Percentiles rank a stretch among this genome's conserved stretches.
Conservation (phyloP, 2,329 filamentous ascomycete genomes). For the Beauveria sp. region DNA sequence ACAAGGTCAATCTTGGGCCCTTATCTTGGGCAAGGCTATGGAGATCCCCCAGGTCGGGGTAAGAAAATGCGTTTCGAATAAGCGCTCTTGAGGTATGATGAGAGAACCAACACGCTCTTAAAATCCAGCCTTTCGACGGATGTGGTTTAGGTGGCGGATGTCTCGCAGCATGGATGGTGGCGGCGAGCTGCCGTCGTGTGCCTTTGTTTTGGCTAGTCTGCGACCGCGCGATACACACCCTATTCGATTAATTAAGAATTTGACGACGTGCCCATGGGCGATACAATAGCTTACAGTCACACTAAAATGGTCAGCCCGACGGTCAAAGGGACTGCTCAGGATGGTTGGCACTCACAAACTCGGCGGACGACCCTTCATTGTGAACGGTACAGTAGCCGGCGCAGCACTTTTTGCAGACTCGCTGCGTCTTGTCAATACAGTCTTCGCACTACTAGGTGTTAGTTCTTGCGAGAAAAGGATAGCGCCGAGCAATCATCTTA, state of each 20-base stretch:
- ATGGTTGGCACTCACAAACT: conserved; percentile 36
- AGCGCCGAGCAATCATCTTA: conserved; percentile 32
- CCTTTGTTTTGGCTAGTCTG: conserved; percentile 11
- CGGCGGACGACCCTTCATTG: conserved; percentile 71
- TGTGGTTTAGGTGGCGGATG: conserved; percentile 6
- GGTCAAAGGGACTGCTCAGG: no score
- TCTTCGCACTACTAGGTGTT: conserved; percentile 53
- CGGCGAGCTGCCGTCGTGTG: not conserved
- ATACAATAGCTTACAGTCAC: conserved; percentile 15
- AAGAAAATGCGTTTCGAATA: not conserved
- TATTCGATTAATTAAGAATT: conserved; percentile 12
- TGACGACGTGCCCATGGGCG: not conserved
- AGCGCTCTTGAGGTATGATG: not conserved
- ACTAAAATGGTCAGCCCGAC: conserved; percentile 21
- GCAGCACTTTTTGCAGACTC: conserved; percentile 62
- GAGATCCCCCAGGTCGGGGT: not conserved
- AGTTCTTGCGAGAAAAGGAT: not conserved
- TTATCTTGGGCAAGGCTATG: not conserved
- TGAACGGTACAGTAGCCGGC: conserved; percentile 79
- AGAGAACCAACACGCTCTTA: not conserved
- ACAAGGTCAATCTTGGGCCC: not conserved
- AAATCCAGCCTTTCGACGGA: conserved; percentile 6
- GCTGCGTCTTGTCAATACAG: conserved; percentile 66
- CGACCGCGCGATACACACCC: conserved; percentile 31
- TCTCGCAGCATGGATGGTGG: conserved; percentile 1